phyloP scores from a whole-genome alignment of 805 yeast genomes.

The Spathaspora girioi region DNA sequence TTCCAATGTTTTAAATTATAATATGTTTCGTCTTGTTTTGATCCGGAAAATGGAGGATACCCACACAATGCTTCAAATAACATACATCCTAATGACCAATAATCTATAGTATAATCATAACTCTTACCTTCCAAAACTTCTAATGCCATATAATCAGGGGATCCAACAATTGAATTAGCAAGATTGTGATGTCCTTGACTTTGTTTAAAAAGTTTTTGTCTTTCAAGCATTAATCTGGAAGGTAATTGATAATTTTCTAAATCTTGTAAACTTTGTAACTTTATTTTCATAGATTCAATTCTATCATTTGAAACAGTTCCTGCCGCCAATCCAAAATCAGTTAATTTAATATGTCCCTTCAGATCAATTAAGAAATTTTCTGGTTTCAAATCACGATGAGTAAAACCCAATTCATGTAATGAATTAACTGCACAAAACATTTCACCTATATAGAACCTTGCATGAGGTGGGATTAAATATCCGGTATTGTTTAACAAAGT shows the following conservation, averaged over 20 bases:
- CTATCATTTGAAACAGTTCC: slow-evolving; percentile 92
- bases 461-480: slow-evolving; percentile 88
- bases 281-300: slow-evolving; percentile 85
- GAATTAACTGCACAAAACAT: slow-evolving; percentile 96
- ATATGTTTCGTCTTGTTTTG: slow-evolving; percentile 91
- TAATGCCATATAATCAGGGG: slow-evolving; percentile 98
- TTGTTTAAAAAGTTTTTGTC: slow-evolving; percentile 83
- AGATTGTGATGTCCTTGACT: slow-evolving; percentile 77
- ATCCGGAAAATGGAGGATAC: slow-evolving; percentile 95
- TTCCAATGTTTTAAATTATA: slow-evolving; percentile 91
- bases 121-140: slow-evolving; percentile 93
- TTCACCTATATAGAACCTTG: slow-evolving; percentile 90
- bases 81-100: slow-evolving; percentile 98
- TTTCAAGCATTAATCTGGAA: slow-evolving; percentile 75
- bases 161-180: slow-evolving; percentile 95
- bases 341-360: slow-evolving; percentile 86
- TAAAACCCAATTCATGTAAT: slow-evolving; percentile 89
- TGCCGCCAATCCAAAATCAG: slow-evolving; percentile 96
- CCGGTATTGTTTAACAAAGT: slow-evolving; percentile 92
- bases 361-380: slow-evolving; percentile 89
- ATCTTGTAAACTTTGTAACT: slow-evolving; percentile 67
- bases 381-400: slow-evolving; percentile 95
- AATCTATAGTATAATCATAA: slow-evolving; percentile 95
- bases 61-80: slow-evolving; percentile 94
- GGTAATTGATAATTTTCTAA: slow-evolving; percentile 55